Conservation (phyloP, 306 rosid genomes). For the Senna siamea region DNA sequence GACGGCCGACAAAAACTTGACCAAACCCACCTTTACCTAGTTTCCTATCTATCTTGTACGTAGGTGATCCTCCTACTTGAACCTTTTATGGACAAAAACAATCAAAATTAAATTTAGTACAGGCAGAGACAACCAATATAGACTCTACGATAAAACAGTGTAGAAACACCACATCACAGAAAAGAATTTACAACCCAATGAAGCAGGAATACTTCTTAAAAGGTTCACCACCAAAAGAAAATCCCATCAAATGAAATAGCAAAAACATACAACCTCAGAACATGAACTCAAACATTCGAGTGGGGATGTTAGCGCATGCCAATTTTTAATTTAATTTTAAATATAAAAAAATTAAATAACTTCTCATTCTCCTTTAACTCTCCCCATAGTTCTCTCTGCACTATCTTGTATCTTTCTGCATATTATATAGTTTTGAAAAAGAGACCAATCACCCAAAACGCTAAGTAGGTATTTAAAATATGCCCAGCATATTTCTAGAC, state of each 20-base stretch:
- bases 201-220: background rate
- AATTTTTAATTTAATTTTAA: no score
- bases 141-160: background rate
- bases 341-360: no score
- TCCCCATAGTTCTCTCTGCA: no score
- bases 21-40: slow-evolving; percentile 96
- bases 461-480: background rate
- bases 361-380: no score
- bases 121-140: background rate
- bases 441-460: no score
- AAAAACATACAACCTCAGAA: background rate
- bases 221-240: background rate
- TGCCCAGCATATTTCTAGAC: background rate
- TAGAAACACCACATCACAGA: background rate
- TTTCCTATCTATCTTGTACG: slow-evolving; percentile 78
- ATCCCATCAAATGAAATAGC: background rate
- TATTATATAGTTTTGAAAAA: no score
- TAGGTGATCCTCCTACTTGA: slow-evolving; percentile 90
- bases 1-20: slow-evolving; percentile 91
- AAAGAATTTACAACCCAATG: background rate
- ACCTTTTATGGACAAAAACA: slow-evolving; percentile 48
- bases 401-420: no score
- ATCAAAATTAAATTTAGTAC: slow-evolving; percentile 13
- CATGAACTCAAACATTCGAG: background rate
- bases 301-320: no score